These are phyloP conservation scores for Aspergillus candidus DNA, from an alignment of 2,329 filamentous ascomycete genomes.

Conservation along the genomic window DNA sequence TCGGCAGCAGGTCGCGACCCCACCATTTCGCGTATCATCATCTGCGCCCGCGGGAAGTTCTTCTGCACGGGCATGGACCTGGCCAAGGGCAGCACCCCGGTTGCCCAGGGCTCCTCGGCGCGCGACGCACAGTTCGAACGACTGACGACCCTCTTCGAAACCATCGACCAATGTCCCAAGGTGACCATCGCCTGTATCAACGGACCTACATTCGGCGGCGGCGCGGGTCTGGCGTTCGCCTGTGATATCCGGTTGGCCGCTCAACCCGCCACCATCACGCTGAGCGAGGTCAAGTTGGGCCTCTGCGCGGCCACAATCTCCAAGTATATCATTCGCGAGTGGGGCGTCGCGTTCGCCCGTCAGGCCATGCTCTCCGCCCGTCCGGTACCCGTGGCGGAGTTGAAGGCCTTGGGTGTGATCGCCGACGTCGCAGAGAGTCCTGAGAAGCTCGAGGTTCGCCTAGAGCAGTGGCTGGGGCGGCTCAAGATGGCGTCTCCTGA, in stretches of 20 bases:
- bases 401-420: slow-evolving; percentile 1
- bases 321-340: not conserved
- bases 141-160: slow-evolving; percentile 29
- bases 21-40: slow-evolving; percentile 30
- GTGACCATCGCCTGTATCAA: slow-evolving; percentile 40
- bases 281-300: slow-evolving; percentile 36
- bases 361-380: slow-evolving; percentile 36
- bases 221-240: slow-evolving; percentile 40
- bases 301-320: no score
- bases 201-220: slow-evolving; percentile 41
- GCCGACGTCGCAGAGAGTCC: slow-evolving; percentile 1
- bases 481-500: slow-evolving; percentile 18
- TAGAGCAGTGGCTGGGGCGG: slow-evolving; percentile 1
- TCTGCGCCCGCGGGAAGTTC: slow-evolving; percentile 33
- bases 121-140: slow-evolving; percentile 16
- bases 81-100: slow-evolving; percentile 14
- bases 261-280: slow-evolving; percentile 17
- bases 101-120: slow-evolving; percentile 11
- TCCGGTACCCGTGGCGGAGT: slow-evolving; percentile 13
- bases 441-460: not conserved
- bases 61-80: slow-evolving; percentile 43
- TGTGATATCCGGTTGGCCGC: slow-evolving; percentile 35
- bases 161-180: slow-evolving; percentile 37
- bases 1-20: slow-evolving; percentile 16
- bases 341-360: slow-evolving; percentile 27